phyloP scores from a whole-genome alignment of 495 filamentous ascomycete genomes.

The Daldinia decipiens region DNA sequence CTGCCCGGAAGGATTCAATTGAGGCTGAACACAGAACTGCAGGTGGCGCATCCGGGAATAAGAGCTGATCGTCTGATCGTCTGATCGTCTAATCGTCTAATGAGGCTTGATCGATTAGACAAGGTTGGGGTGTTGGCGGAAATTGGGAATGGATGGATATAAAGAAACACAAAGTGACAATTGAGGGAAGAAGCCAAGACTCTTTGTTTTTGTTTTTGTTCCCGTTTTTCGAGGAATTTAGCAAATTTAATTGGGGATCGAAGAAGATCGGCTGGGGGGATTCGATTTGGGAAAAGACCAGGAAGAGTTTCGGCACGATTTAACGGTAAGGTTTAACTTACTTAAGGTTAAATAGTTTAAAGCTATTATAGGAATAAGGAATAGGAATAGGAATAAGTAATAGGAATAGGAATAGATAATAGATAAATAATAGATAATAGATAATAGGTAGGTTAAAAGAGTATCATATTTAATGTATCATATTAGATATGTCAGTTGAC shows the following conservation, averaged over 20 bases:
- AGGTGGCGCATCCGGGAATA: slow-evolving; percentile 47
- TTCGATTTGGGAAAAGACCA: slow-evolving; percentile 2
- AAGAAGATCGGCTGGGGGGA: slow-evolving; percentile 18
- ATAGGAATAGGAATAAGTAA: slow-evolving; percentile 2
- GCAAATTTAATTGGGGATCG: slow-evolving; percentile 28
- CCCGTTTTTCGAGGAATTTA: slow-evolving; percentile 2
- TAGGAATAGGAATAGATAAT: background rate
- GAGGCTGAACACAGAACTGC: slow-evolving; percentile 42
- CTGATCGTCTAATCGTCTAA: slow-evolving; percentile 32
- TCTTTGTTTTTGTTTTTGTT: slow-evolving; percentile 35
- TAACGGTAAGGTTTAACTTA: background rate
- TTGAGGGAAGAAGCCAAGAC: slow-evolving; percentile 40
- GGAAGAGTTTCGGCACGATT: slow-evolving; percentile 2
- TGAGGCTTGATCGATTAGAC: slow-evolving; percentile 39
- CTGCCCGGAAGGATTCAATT: slow-evolving; percentile 42
- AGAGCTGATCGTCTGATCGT: slow-evolving; percentile 32
- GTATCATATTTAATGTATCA: slow-evolving; percentile 18
- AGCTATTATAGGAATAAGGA: background rate
- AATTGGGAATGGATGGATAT: slow-evolving; percentile 46
- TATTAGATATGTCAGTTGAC: slow-evolving; percentile 33
- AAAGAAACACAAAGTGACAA: slow-evolving; percentile 33
- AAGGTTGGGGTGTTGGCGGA: slow-evolving; percentile 28
- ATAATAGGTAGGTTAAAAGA: background rate
- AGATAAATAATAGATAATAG: background rate
- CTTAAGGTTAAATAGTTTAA: background rate